Evolutionary conservation across 495 filamentous ascomycete genomes (phyloP), one percentile per base, ranked within the genome.

Genomic region (Xylaria scruposa): DNA sequence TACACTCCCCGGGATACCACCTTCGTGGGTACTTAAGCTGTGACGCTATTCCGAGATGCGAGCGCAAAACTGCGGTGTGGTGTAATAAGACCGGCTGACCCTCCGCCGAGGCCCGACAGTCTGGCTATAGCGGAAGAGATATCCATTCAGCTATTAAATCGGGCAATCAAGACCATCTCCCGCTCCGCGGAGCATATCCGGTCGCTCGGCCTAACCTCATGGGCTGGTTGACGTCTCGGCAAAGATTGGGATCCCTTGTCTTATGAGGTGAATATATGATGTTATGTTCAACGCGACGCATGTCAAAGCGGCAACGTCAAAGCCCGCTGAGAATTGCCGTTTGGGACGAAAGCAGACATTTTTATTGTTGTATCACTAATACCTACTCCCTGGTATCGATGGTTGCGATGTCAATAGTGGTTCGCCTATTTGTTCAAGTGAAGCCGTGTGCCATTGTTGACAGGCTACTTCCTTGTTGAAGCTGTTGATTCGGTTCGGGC

Each of bases 161-260:
- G 1, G 17, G 24, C 33, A 67, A 33, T 26, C 64, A 21, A 67
- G 13, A 33, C 58, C 65, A 36, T 67, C 65, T 67, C 33, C 65
- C 65, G 49, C 10, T 8, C 64, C 31, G 47, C 36, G 65, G 49
- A 67, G 65, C n/a, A 3, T 21, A 67, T 67, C 65, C 65, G 65
- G 65, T 44, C 49, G 33, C n/a, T 40, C 49, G 31, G 29, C 8
- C 9, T 19, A 17, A 66, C 31, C 31, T 65, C 17, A 49, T 19
- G 44, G 63, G 21, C 60, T 44, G 42, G 42, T 44, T 49, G 62
- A 65, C 40, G 38, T 51, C 5, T 47, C 5, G 24, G 19, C 38
- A 21, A 31, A 19, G 42, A 33, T 24, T 47, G 42, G 42, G 42
- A 65, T 44, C 60, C 60, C 60, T 44, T 63, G 60, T 38, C 60